Evolutionary conservation across 805 yeast genomes (phyloP).

Genomic region (Danielia oregonensis): DNA sequence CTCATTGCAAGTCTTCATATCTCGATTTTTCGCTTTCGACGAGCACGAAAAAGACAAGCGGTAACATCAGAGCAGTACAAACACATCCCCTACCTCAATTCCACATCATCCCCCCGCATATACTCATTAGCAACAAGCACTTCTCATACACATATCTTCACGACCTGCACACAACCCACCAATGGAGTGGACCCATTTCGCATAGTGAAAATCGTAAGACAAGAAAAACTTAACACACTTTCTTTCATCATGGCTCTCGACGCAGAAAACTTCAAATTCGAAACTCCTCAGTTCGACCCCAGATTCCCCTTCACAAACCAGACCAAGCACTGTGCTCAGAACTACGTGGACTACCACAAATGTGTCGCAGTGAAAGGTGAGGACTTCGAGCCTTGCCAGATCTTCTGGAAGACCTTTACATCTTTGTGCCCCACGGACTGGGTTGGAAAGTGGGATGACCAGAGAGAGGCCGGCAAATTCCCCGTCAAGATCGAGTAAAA

Average conservation of each 20-base stretch:
- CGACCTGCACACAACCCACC: slow-evolving; percentile 12
- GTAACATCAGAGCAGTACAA: no score
- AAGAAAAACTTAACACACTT: slow-evolving; percentile 5
- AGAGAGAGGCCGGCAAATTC: slow-evolving; percentile 57
- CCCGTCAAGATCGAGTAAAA: slow-evolving; percentile 34
- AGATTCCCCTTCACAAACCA: slow-evolving; percentile 91
- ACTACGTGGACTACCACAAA: slow-evolving; percentile 96
- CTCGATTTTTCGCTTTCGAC: no score
- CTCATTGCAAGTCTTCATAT: no score
- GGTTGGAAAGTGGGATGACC: slow-evolving; percentile 86
- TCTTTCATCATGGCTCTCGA: slow-evolving; percentile 31
- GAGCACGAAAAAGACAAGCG: no score
- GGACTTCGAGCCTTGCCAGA: slow-evolving; percentile 96
- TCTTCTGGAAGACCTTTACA: slow-evolving; percentile 86
- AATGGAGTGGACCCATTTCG: slow-evolving; percentile 21
- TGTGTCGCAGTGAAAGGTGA: slow-evolving; percentile 97
- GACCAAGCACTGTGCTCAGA: slow-evolving; percentile 97
- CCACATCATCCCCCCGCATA: no score
- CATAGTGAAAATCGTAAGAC: slow-evolving; percentile 13
- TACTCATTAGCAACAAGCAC: no score
- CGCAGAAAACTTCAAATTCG: slow-evolving; percentile 38
- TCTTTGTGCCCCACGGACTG: slow-evolving; percentile 83
- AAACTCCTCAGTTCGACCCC: slow-evolving; percentile 36
- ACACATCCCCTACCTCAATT: no score
- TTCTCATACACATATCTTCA: no score